Percentiles rank a stretch among this genome's conserved stretches.
Evolutionary conservation across 345 rosid species (phyloP).

Genomic region (Euphorbia peplus): DNA sequence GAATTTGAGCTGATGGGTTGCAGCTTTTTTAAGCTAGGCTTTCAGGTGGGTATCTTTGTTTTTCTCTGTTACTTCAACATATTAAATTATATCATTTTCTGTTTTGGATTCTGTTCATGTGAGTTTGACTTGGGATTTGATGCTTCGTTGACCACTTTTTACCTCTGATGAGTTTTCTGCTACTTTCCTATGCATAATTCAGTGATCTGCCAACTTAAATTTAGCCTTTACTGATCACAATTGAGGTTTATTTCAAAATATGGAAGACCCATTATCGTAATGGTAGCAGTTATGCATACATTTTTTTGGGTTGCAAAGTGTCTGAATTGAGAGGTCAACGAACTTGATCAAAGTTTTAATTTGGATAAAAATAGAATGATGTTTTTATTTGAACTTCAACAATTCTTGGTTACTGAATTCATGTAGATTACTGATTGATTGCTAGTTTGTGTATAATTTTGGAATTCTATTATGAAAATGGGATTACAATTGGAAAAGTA

Average conservation of each 20-base stretch:
- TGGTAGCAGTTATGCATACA: no score
- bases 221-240: not conserved
- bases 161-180: slow-evolving; percentile 11
- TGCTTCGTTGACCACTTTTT: slow-evolving; percentile 17
- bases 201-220: no score
- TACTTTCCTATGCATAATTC: slow-evolving; percentile 10
- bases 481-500: slow-evolving; percentile 3
- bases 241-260: slow-evolving; percentile 4
- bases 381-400: not conserved
- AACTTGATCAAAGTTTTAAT: not conserved
- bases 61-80: slow-evolving; percentile 6
- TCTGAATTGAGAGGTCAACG: slow-evolving; percentile 2
- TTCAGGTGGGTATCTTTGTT: slow-evolving; percentile 16
- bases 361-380: not conserved
- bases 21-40: slow-evolving; percentile 10
- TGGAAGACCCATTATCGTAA: not conserved
- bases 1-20: slow-evolving; percentile 6
- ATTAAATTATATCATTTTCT: not conserved
- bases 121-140: slow-evolving; percentile 28
- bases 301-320: not conserved
- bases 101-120: slow-evolving; percentile 2
- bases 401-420: not conserved
- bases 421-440: not conserved
- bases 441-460: not conserved
- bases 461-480: not conserved